Percentiles rank a stretch among this genome's conserved stretches.
Evolutionary conservation across 148 eudicot species (phyloP).

Genomic region (Vaccinium vitisidaea): DNA sequence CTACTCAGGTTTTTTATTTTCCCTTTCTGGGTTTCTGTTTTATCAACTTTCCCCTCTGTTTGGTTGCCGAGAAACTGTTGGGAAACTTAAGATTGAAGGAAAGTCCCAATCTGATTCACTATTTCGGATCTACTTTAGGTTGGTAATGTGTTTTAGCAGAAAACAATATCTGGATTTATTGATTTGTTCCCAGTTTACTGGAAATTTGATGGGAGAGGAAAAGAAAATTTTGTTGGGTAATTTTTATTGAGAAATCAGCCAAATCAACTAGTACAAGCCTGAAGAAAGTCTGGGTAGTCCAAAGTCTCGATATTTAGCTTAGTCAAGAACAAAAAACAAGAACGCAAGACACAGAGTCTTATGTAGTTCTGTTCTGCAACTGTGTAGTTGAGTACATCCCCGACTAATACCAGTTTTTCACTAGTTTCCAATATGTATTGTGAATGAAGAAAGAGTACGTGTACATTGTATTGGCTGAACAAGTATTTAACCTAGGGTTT

Average conservation of each 20-base stretch:
- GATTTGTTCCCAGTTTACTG: background rate
- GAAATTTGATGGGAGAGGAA: background rate
- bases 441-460: too few species aligned
- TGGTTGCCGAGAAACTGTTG: background rate
- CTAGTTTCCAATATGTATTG: too few species aligned
- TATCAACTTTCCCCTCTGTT: background rate
- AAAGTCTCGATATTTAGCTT: too few species aligned
- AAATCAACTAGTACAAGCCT: too few species aligned
- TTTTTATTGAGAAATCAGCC: background rate
- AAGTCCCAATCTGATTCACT: background rate
- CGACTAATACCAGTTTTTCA: too few species aligned
- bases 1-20: constrained; percentile 54
- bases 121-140: background rate
- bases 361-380: too few species aligned
- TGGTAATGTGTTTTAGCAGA: background rate
- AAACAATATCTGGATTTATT: background rate
- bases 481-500: too few species aligned
- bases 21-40: background rate
- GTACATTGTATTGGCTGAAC: too few species aligned
- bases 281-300: too few species aligned
- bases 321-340: too few species aligned
- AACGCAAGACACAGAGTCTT: too few species aligned
- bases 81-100: background rate
- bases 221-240: background rate
- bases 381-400: too few species aligned